These are phyloP conservation scores for Colletotrichum lentis DNA, from an alignment of 2,329 filamentous ascomycete species.

Conservation along the genomic window DNA sequence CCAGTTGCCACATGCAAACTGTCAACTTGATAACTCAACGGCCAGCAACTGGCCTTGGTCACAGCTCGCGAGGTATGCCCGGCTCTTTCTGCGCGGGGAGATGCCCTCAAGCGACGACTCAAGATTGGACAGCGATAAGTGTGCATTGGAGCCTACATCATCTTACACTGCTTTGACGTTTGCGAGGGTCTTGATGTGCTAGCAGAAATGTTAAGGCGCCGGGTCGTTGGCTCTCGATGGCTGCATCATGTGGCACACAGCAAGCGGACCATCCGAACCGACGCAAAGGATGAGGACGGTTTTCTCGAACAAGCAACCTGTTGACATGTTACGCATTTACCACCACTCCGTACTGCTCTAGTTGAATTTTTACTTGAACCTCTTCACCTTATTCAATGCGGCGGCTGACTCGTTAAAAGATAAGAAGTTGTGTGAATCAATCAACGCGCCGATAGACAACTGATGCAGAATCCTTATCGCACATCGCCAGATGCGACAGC, in stretches of 20 bases:
- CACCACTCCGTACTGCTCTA: constrained; percentile 31
- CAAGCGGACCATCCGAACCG: constrained; percentile 28
- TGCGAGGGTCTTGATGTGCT: constrained; percentile 29
- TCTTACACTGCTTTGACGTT: constrained; percentile 21
- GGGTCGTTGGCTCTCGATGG: constrained; percentile 30
- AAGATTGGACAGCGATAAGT: constrained; percentile 38
- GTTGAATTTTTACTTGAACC: not conserved
- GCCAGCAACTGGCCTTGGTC: constrained; percentile 19
- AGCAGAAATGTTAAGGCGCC: constrained; percentile 11
- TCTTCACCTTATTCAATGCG: not conserved
- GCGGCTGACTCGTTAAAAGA: constrained; percentile 3
- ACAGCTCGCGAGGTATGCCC: constrained; percentile 19
- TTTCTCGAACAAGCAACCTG: constrained; percentile 32
- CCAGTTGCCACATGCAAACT: constrained; percentile 31
- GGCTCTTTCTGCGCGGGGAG: constrained; percentile 28
- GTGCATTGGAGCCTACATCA: constrained; percentile 29
- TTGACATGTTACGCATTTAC: constrained; percentile 23
- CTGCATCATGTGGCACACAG: constrained; percentile 16
- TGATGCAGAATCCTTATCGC: constrained; percentile 28
- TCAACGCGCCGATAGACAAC: constrained; percentile 12
- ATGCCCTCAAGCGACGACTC: constrained; percentile 30
- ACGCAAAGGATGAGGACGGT: constrained; percentile 26
- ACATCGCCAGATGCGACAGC: not conserved
- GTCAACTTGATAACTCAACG: constrained; percentile 18
- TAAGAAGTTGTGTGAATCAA: constrained; percentile 9